A percentile compares a stretch with the other conserved stretches of the same genome.
Evolutionary conservation across 192 early-diverging fungal species (phyloP).

Genomic region (Paraglomus brasilianum): DNA sequence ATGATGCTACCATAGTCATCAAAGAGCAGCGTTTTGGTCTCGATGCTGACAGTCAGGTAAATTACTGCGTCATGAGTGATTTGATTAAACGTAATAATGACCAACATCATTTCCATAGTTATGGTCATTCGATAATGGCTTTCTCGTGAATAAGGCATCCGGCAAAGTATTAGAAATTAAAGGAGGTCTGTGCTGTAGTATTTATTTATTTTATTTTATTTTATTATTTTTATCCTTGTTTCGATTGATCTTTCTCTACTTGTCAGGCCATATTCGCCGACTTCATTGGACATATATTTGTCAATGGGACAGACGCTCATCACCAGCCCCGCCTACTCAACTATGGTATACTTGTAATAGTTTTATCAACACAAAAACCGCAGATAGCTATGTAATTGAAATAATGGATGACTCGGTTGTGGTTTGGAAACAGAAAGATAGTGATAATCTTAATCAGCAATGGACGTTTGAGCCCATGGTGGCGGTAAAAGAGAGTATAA

Average conservation of each 20-base stretch:
- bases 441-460: not conserved
- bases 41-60: slow-evolving; percentile 31
- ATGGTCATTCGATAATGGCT: slow-evolving; percentile 40
- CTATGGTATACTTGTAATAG: slow-evolving; percentile 6
- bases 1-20: slow-evolving; percentile 30
- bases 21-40: slow-evolving; percentile 33
- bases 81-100: not conserved
- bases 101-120: slow-evolving; percentile 22
- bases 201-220: not conserved
- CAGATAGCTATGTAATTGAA: no score
- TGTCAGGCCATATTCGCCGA: slow-evolving; percentile 10
- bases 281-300: slow-evolving; percentile 21
- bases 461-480: slow-evolving; percentile 14
- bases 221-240: no score
- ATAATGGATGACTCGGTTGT: not conserved
- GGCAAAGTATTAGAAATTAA: slow-evolving; percentile 37
- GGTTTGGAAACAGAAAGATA: not conserved
- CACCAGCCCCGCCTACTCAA: slow-evolving; percentile 4
- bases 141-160: slow-evolving; percentile 41
- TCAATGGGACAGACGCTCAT: slow-evolving; percentile 2
- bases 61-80: not conserved
- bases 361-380: slow-evolving; percentile 1
- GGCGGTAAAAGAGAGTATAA: not conserved
- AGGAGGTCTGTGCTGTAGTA: slow-evolving; percentile 26
- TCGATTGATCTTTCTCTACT: not conserved